These are phyloP conservation scores for Apostasia ramifera DNA, from an alignment of 106 monocot species.

Conservation along the genomic window DNA sequence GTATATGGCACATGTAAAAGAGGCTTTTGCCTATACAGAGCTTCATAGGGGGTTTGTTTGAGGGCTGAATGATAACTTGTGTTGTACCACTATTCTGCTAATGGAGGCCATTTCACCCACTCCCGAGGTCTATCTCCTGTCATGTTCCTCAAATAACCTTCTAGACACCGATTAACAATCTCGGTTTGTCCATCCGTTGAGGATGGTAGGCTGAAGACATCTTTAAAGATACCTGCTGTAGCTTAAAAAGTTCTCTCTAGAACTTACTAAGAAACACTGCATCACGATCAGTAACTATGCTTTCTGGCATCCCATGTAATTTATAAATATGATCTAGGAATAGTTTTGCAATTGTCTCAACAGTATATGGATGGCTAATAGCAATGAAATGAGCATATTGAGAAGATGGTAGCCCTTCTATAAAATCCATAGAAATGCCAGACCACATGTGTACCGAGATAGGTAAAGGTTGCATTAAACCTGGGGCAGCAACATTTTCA, in stretches of 20 bases:
- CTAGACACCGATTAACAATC: not conserved
- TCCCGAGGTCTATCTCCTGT: not conserved
- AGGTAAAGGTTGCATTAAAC: no score
- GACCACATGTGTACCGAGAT: no score
- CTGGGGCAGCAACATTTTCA: no score
- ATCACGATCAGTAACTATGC: constrained; percentile 4
- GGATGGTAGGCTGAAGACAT: not conserved
- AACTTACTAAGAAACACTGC: not conserved
- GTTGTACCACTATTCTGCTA: constrained; percentile 2
- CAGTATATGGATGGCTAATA: not conserved
- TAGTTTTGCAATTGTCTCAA: not conserved
- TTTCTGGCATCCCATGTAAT: not conserved
- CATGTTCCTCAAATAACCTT: not conserved
- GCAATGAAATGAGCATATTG: not conserved
- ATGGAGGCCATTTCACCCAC: not conserved
- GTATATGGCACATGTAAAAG: not conserved
- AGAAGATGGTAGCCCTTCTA: no score
- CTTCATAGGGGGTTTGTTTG: not conserved
- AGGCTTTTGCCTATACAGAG: not conserved
- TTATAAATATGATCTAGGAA: not conserved
- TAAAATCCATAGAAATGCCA: no score
- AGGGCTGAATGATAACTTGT: not conserved
- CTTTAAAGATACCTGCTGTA: not conserved
- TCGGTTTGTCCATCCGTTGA: not conserved
- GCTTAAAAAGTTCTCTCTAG: not conserved